Evolutionary conservation across 257 asterid genomes (phyloP), one percentile per base, ranked within the genome.

Genomic region (Rehmannia glutinosa): DNA sequence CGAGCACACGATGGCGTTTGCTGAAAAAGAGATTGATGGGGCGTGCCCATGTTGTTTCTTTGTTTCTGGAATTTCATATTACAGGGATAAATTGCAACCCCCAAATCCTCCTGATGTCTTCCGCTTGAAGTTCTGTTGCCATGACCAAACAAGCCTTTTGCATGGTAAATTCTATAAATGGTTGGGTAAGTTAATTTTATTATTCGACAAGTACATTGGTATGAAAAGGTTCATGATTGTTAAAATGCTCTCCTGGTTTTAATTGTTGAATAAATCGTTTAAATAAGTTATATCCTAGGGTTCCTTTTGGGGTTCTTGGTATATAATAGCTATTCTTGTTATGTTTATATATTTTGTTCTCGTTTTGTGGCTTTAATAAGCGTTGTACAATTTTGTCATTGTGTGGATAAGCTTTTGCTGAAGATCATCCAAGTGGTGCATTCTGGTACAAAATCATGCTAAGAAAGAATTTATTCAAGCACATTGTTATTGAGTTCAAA

Each of bases 361-460:
- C 13, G 6, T 62, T 55, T 49, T 36, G n/a, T 42, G 33, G 32
- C 20, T 39, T 24, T 53, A 43, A 50, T n/a, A 7, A 1, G n/a
- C 13, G 5, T 25, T 20, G 5, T 43, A 36, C 49, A 41, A 47
- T 38, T 8, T 42, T 61, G 41, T 30, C 4, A 35, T 57, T 53
- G 46, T 55, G 46, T 13, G 41, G 70, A 39, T 55, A 46, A 35
- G 17, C 3, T 62, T 35, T 35, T 52, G n/a, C n/a, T 20, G 57
- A 62, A 33, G 54, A 15, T 55, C 11, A 15, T 65, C 47, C 8
- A 21, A 39, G 13, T 11, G 27, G 47, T 51, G 17, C 45, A 12
- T 53, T 36, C 54, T n/a, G 1, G 68, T 66, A 69, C 21, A 46
- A 25, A 17, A 17, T 46, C 58, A 47, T n/a, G 43, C 60, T 54